Evolutionary conservation across 2,329 filamentous ascomycete species (phyloP).

Genomic region (Alternaria sp.): DNA sequence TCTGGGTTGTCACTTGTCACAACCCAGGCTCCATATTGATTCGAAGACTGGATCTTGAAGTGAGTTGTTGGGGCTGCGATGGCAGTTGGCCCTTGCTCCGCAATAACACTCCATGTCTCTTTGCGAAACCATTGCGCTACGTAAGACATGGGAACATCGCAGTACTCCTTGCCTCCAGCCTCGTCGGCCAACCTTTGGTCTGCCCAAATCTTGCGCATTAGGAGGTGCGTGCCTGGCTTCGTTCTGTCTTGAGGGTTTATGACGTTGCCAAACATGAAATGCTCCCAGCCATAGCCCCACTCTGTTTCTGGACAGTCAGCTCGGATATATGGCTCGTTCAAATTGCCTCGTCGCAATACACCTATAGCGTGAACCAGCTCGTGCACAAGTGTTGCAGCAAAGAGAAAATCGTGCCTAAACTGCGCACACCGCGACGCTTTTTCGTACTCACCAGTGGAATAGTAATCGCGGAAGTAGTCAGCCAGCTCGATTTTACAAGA

Average conservation of each 20-base stretch:
- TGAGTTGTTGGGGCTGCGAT: slow-evolving; percentile 32
- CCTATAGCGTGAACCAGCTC: slow-evolving; percentile 49
- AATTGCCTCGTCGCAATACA: slow-evolving; percentile 41
- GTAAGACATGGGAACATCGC: slow-evolving; percentile 45
- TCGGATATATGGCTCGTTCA: slow-evolving; percentile 39
- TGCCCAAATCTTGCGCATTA: slow-evolving; percentile 45
- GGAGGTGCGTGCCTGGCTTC: slow-evolving; percentile 27
- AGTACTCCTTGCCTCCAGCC: slow-evolving; percentile 42
- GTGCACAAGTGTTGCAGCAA: slow-evolving; percentile 45
- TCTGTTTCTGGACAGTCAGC: slow-evolving; percentile 40
- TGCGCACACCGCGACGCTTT: slow-evolving; percentile 37
- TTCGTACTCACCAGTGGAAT: slow-evolving; percentile 32
- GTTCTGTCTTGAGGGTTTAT: slow-evolving; percentile 43
- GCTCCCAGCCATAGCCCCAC: slow-evolving; percentile 50
- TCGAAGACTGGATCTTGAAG: slow-evolving; percentile 37
- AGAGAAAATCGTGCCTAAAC: slow-evolving; percentile 48
- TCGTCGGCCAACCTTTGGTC: slow-evolving; percentile 18
- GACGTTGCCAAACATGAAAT: slow-evolving; percentile 47
- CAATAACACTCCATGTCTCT: slow-evolving; percentile 43
- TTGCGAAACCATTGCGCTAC: slow-evolving; percentile 50
- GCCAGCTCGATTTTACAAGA: slow-evolving; percentile 38
- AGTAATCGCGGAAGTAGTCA: slow-evolving; percentile 30
- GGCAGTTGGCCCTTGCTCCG: slow-evolving; percentile 30
- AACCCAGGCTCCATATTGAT: slow-evolving; percentile 26
- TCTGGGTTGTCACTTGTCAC: slow-evolving; percentile 27